phyloP scores from a whole-genome alignment of 805 yeast genomes.

The Yarrowia porcina region DNA sequence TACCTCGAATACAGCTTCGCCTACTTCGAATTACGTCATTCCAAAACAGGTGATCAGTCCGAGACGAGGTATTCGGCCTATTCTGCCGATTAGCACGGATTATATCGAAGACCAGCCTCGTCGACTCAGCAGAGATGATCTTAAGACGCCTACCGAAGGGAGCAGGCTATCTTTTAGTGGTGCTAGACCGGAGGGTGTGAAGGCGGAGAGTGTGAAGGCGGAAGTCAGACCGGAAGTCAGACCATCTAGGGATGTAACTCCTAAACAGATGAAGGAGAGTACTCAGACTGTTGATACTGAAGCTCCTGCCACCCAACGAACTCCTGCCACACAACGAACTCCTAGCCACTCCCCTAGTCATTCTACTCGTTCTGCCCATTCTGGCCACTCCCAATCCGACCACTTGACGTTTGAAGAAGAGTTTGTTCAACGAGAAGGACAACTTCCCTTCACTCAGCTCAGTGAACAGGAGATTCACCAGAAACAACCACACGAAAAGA shows the following conservation, averaged over 20 bases:
- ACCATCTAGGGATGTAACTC: neutral
- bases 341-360: neutral
- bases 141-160: neutral
- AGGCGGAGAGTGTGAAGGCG: too few species aligned
- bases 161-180: neutral
- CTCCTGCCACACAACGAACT: too few species aligned
- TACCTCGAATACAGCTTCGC: neutral
- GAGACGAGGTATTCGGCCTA: neutral
- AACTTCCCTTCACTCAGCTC: conserved; percentile 16
- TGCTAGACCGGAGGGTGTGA: neutral
- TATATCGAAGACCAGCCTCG: conserved; percentile 6
- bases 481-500: conserved; percentile 12
- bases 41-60: neutral
- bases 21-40: neutral
- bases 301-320: too few species aligned
- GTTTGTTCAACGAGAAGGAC: conserved; percentile 17
- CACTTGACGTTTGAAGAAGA: conserved; percentile 15
- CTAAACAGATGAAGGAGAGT: neutral
- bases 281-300: too few species aligned
- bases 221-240: too few species aligned
- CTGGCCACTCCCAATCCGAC: neutral
- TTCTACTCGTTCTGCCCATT: neutral
- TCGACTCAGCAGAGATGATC: neutral
- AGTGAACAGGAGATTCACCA: conserved; percentile 7
- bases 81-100: conserved; percentile 7